Conservation (phyloP, 108 stramenopile species). For the Bacterosira constricta region DNA sequence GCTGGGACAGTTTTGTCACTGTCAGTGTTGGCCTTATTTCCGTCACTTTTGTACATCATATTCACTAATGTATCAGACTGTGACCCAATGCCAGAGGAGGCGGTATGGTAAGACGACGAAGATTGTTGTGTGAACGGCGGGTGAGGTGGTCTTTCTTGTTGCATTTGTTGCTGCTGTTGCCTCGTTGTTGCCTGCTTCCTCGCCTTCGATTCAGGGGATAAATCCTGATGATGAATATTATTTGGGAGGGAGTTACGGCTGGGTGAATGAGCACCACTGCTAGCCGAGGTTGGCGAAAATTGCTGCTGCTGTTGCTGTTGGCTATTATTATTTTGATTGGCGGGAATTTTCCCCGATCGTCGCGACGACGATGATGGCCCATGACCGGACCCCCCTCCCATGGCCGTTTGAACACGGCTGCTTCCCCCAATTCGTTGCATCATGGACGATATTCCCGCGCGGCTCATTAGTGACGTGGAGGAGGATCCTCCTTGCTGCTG, state of each 20-base stretch:
- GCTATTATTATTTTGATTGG: background rate
- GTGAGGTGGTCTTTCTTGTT: background rate
- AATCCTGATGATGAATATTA: background rate
- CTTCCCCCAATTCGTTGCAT: conserved; percentile 34
- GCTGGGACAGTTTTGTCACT: background rate
- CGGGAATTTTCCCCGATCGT: background rate
- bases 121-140: background rate
- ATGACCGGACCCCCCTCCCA: background rate
- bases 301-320: conserved; percentile 18
- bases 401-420: background rate
- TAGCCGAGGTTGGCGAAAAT: background rate
- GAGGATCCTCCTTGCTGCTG: background rate
- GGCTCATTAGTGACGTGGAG: conserved; percentile 25
- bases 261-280: background rate
- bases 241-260: background rate
- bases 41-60: background rate
- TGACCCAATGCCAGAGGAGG: background rate
- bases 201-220: conserved; percentile 2
- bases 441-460: conserved; percentile 41
- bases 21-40: background rate
- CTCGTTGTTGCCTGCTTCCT: background rate
- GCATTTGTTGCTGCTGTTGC: conserved; percentile 1
- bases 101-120: background rate
- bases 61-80: background rate
- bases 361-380: too few relatives aligned